Evolutionary conservation across 192 early-diverging fungal genomes (phyloP), one percentile per base, ranked within the genome.

Genomic region (Podochytrium sp.): DNA sequence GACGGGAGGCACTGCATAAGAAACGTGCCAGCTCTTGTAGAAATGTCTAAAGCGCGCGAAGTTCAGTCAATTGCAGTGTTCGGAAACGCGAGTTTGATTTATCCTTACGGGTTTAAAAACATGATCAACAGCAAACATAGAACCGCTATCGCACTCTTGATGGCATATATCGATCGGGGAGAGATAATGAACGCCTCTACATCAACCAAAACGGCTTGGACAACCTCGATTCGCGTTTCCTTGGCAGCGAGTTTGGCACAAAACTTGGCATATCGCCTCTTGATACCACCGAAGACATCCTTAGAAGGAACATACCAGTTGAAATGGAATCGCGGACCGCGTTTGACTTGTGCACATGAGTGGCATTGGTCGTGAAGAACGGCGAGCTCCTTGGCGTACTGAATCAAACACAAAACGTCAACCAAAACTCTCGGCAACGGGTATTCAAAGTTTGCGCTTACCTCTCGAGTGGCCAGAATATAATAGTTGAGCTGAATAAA

Each of bases 81-180:
- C n/a, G n/a, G n/a, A n/a, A n/a, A n/a, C n/a, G n/a, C n/a, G 3
- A 5, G 12, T 40, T 49, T 40, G 10, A 39, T 23, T 7, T 30
- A 65, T 61, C 3, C 72, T 65, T 35, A 74, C 72, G 74, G 74
- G 14, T 57, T 43, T 32, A 29, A 53, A 49, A 37, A 65, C 35
- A 75, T 37, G 37, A 67, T 67, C 32, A 75, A n/a, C 5, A 40
- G 56, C 43, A 75, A 32, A 33, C 43, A 59, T 16, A 67, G 57
- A 30, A 75, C 32, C 6, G 74, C 74, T 18, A 37, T 37, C 5
- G 73, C 43, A 25, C 18, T 39, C 41, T 75, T 75, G 20, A 75
- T 42, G 27, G 32, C 62, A 38, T 75, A 75, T 0, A 75, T 57
- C 4, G 74, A 75, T 29, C 25, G 16, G 29, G 41, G 18, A 3